A percentile compares a stretch with the other conserved stretches of the same genome.
Evolutionary conservation across 306 rosid genomes (phyloP).

Genomic region (Prunus padus): DNA sequence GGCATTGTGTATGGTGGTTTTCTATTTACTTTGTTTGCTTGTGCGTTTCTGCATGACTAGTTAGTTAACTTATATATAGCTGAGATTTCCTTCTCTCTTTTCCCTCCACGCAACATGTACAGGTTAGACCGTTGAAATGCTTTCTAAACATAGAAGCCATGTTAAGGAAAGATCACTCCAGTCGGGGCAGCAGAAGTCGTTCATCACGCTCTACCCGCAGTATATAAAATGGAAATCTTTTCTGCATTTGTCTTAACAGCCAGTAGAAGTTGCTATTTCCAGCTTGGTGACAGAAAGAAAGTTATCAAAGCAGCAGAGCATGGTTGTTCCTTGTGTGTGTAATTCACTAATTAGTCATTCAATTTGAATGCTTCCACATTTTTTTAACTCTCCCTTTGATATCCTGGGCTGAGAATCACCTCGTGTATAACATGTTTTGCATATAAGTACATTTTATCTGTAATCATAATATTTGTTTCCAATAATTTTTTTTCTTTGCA

Average conservation of each 20-base stretch:
- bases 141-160: constrained; percentile 75
- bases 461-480: not conserved
- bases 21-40: not conserved
- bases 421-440: not conserved
- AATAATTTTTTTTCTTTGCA: not conserved
- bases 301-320: constrained; percentile 17
- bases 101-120: constrained; percentile 29
- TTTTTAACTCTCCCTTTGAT: constrained; percentile 18
- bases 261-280: constrained; percentile 10
- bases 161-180: constrained; percentile 54
- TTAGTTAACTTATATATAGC: not conserved
- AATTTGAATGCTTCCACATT: not conserved
- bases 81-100: constrained; percentile 15
- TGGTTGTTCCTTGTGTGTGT: constrained; percentile 22
- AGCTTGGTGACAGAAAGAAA: constrained; percentile 18
- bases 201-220: constrained; percentile 55
- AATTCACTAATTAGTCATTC: constrained; percentile 13
- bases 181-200: constrained; percentile 46
- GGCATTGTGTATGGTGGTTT: not conserved
- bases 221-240: constrained; percentile 16
- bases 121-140: constrained; percentile 86
- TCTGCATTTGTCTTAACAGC: constrained; percentile 15
- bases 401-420: constrained; percentile 23
- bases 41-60: not conserved
- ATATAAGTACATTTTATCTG: constrained; percentile 20